A percentile compares a stretch with the other conserved stretches of the same genome.
phyloP scores from a whole-genome alignment of 306 rosid genomes.

The Acacia melanoxylon region DNA sequence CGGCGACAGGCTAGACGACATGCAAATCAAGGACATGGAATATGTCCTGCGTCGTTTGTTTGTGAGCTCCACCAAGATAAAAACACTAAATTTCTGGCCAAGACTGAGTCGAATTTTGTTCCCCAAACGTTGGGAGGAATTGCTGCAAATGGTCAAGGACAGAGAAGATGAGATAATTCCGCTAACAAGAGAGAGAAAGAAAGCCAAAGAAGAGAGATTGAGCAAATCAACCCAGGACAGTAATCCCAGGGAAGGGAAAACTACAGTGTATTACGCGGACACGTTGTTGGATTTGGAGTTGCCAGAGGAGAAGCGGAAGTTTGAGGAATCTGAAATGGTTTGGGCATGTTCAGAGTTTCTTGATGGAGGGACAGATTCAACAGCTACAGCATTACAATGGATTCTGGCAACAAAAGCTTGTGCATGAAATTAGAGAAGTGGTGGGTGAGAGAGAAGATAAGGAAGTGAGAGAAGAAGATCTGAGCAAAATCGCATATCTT shows the following conservation, averaged over 20 bases:
- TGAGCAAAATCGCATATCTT: neutral
- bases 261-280: neutral
- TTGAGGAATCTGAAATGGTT: neutral
- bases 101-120: neutral
- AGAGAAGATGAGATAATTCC: neutral
- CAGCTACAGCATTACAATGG: neutral
- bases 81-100: slow-evolving; percentile 20
- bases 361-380: neutral
- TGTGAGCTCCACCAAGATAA: neutral
- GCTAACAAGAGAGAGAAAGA: neutral
- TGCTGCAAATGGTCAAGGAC: neutral
- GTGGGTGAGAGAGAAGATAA: neutral
- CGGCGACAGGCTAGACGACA: slow-evolving; percentile 35
- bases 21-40: slow-evolving; percentile 31
- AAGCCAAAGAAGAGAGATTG: neutral
- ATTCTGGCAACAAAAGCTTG: neutral
- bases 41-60: slow-evolving; percentile 3
- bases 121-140: slow-evolving; percentile 29
- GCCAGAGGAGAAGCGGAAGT: neutral
- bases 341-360: neutral
- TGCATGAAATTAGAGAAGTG: neutral
- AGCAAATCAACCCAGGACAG: no score
- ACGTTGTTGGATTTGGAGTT: neutral
- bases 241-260: neutral
- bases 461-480: neutral